Conservation (phyloP, 768 basidiomycete genomes). For the Cantharellus anzutake region DNA sequence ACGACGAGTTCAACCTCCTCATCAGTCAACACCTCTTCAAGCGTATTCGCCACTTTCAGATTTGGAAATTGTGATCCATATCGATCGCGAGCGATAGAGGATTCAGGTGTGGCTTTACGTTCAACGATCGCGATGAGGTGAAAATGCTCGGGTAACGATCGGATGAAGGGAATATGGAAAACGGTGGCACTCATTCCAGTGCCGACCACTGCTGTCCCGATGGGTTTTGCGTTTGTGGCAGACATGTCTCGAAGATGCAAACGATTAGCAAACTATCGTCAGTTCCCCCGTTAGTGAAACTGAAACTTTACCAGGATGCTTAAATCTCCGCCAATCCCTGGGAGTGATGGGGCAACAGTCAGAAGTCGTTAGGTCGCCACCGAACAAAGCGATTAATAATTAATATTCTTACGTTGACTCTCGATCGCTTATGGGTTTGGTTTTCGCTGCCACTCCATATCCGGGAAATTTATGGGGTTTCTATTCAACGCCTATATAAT, state of each 20-base stretch:
- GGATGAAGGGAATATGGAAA: constrained; percentile 23
- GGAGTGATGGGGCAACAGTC: too few relatives aligned
- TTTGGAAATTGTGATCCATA: constrained; percentile 7
- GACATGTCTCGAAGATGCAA: constrained; percentile 20
- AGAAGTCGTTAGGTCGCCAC: too few relatives aligned
- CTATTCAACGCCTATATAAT: too few relatives aligned
- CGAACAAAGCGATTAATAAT: too few relatives aligned
- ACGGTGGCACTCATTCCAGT: constrained; percentile 12
- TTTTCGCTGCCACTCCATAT: too few relatives aligned
- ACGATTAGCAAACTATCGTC: background rate
- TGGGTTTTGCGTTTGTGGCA: constrained; percentile 78
- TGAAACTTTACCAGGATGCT: too few relatives aligned
- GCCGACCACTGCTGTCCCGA: constrained; percentile 36
- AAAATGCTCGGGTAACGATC: constrained; percentile 10
- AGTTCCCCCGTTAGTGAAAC: too few relatives aligned
- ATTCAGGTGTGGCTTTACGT: constrained; percentile 12
- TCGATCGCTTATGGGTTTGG: too few relatives aligned
- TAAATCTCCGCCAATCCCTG: too few relatives aligned
- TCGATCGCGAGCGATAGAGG: constrained; percentile 13
- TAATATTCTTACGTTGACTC: too few relatives aligned
- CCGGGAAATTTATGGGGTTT: too few relatives aligned
- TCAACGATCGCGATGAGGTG: constrained; percentile 14
- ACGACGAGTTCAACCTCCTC: constrained; percentile 14
- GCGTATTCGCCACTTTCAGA: constrained; percentile 16
- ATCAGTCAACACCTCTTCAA: constrained; percentile 14